Evolutionary conservation across 129 eudicot genomes (phyloP).

Genomic region (Artemisia tridentata): DNA sequence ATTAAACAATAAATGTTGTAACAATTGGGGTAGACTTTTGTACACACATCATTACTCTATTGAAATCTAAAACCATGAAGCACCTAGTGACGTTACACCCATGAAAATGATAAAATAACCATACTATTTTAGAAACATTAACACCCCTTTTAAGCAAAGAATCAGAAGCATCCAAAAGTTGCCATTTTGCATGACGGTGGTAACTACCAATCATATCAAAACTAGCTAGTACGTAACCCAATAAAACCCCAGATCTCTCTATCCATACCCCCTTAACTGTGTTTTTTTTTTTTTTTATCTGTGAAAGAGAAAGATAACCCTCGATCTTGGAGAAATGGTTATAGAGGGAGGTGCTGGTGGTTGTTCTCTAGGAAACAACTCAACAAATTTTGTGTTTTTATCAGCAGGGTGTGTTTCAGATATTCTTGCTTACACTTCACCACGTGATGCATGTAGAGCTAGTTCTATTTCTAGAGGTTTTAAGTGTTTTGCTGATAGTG

Average conservation of each 20-base stretch:
- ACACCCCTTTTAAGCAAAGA: neutral
- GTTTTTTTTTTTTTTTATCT: neutral
- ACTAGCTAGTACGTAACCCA: neutral
- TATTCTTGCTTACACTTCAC: slow-evolving; percentile 47
- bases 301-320: neutral
- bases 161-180: neutral
- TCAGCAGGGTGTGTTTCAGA: slow-evolving; percentile 53
- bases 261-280: neutral
- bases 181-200: slow-evolving; percentile 32
- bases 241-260: slow-evolving; percentile 31
- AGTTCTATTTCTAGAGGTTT: slow-evolving; percentile 36
- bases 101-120: neutral
- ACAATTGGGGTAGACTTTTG: no score
- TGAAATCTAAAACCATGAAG: no score
- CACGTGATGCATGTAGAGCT: slow-evolving; percentile 54
- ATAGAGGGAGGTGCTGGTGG: neutral
- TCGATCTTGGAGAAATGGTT: neutral
- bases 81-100: neutral
- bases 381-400: slow-evolving; percentile 9
- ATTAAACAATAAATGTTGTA: no score
- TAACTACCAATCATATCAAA: slow-evolving; percentile 25
- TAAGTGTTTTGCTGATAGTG: slow-evolving; percentile 50
- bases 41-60: no score
- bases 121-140: neutral
- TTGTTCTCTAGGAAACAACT: neutral